Percentiles rank a stretch among this genome's conserved stretches.
Conservation (phyloP, 73 alveolate genomes). For the Paramecium octaurelia region DNA sequence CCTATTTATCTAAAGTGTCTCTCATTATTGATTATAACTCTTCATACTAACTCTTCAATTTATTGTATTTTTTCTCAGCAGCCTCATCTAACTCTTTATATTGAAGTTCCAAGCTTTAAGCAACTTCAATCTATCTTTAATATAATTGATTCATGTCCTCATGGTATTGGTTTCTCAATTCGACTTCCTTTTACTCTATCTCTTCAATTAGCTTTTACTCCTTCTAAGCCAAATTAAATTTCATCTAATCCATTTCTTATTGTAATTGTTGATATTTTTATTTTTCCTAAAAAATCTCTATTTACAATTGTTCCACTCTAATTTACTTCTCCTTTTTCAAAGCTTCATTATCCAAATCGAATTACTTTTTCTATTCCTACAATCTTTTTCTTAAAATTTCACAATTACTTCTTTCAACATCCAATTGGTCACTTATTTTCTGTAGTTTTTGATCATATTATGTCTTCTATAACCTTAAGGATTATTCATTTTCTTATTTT, state of each 20-base stretch:
- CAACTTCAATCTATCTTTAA: conserved; percentile 38
- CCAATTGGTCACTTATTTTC: background rate
- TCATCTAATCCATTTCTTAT: conserved; percentile 41
- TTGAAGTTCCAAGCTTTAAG: background rate
- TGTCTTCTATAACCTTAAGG: background rate
- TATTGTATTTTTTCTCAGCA: conserved; percentile 13
- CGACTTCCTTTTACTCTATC: conserved; percentile 13
- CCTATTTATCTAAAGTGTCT: conserved; percentile 21
- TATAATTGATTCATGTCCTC: conserved; percentile 19
- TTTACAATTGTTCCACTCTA: conserved; percentile 32
- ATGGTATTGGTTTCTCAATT: background rate
- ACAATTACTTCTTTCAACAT: conserved; percentile 33
- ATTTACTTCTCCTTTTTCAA: conserved; percentile 2
- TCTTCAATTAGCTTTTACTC: conserved; percentile 22
- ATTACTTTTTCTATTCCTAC: conserved; percentile 30
- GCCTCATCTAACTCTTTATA: conserved; percentile 47
- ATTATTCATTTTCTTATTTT: background rate
- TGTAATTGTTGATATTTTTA: background rate
- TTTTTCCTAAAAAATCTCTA: background rate
- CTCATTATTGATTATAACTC: conserved; percentile 14
- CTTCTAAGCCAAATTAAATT: conserved; percentile 1
- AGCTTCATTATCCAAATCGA: conserved; percentile 20
- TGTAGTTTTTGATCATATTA: background rate
- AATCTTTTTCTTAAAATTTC: conserved; percentile 19
- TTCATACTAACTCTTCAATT: conserved; percentile 20